Evolutionary conservation across 2,329 filamentous ascomycete species (phyloP).

Genomic region (Aspergillus texensis): DNA sequence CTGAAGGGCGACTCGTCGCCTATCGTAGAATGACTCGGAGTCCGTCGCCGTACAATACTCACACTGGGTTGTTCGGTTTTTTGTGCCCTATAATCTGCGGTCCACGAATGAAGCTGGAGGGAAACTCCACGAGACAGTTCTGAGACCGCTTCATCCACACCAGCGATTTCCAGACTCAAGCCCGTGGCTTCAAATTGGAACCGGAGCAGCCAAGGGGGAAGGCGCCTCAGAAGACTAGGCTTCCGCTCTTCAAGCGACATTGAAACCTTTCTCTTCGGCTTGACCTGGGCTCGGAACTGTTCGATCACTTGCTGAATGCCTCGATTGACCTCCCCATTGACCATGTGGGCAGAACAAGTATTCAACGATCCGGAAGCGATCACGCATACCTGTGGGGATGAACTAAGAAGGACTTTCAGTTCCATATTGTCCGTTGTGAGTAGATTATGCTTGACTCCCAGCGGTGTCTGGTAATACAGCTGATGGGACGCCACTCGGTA

Average conservation of each 20-base stretch:
- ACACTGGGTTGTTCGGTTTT: constrained; percentile 61
- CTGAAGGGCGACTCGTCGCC: constrained; percentile 64
- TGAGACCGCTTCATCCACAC: constrained; percentile 81
- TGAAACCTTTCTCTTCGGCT: constrained; percentile 60
- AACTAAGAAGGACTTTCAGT: constrained; percentile 80
- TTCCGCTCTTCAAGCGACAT: constrained; percentile 55
- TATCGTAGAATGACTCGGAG: constrained; percentile 70
- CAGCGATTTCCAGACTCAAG: constrained; percentile 87
- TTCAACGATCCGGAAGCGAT: constrained; percentile 78
- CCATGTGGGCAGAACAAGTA: constrained; percentile 85
- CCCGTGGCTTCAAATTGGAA: constrained; percentile 85
- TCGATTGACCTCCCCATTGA: constrained; percentile 88
- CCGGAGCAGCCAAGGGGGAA: constrained; percentile 83
- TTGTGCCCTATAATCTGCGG: constrained; percentile 84
- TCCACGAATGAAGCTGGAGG: constrained; percentile 84
- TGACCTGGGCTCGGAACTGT: constrained; percentile 73
- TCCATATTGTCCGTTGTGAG: constrained; percentile 87
- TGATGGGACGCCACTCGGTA: constrained; percentile 83
- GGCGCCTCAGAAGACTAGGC: constrained; percentile 71
- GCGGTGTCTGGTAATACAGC: constrained; percentile 90
- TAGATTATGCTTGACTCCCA: constrained; percentile 80
- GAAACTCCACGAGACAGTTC: constrained; percentile 79
- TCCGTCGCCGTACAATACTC: constrained; percentile 64
- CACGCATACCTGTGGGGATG: constrained; percentile 82
- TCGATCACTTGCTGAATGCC: constrained; percentile 88